Conservation (phyloP, 2,329 filamentous ascomycete genomes). For the Fusarium sp. region DNA sequence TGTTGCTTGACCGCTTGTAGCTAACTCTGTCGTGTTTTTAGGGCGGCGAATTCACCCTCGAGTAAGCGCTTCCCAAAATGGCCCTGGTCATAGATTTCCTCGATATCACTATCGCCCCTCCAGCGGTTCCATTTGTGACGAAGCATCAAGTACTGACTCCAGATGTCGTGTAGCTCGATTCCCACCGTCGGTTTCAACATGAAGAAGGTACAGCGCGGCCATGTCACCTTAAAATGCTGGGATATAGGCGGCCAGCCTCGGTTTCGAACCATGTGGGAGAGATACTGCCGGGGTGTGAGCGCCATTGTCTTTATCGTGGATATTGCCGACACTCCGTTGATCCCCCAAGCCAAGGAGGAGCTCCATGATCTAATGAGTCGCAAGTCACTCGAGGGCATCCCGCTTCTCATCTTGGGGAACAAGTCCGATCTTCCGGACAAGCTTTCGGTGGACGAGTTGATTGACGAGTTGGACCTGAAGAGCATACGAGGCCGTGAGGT, state of each 20-base stretch:
- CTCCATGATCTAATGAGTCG: slow-evolving; percentile 90
- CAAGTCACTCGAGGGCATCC: slow-evolving; percentile 87
- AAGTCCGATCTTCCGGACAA: slow-evolving; percentile 96
- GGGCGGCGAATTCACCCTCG: slow-evolving; percentile 98
- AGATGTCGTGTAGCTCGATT: slow-evolving; percentile 79
- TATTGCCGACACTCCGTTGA: slow-evolving; percentile 84
- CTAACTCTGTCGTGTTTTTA: slow-evolving; percentile 55
- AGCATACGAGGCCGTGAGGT: slow-evolving; percentile 92
- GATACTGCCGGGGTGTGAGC: slow-evolving; percentile 97
- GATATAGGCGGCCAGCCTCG: slow-evolving; percentile 96
- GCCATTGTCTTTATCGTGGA: slow-evolving; percentile 99
- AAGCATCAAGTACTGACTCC: slow-evolving; percentile 53
- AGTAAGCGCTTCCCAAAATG: slow-evolving; percentile 73
- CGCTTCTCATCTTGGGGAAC: slow-evolving; percentile 93
- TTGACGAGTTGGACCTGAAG: slow-evolving; percentile 91
- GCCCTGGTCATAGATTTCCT: slow-evolving; percentile 26
- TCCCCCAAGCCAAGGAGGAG: slow-evolving; percentile 90
- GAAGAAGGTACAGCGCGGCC: slow-evolving; percentile 96
- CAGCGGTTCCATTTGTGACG: slow-evolving; percentile 7
- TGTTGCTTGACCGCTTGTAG: slow-evolving; percentile 36
- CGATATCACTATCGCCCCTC: slow-evolving; percentile 11
- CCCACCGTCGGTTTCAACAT: slow-evolving; percentile 99
- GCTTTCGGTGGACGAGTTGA: slow-evolving; percentile 92
- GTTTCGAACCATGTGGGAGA: slow-evolving; percentile 99
- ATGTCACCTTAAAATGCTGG: slow-evolving; percentile 99